Evolutionary conservation across 108 stramenopile species (phyloP), one percentile per base, ranked within the genome.

Genomic region (Fistulifera pelliculosa): DNA sequence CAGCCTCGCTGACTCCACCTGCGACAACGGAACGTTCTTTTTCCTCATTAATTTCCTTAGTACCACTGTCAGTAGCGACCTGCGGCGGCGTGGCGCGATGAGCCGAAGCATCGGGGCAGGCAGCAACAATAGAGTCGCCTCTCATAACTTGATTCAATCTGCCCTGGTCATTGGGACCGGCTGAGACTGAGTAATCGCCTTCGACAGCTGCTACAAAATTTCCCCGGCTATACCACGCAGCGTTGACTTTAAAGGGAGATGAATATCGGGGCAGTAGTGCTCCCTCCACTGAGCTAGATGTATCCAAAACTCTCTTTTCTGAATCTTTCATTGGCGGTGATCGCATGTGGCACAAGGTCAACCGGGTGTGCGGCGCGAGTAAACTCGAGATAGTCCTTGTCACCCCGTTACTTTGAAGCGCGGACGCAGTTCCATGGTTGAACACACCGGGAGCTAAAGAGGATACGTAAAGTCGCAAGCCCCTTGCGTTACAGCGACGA

Each of bases 401-500:
- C 3, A 8, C 8, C 8, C 31, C 31, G 8, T 35, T 35, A 35
- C 31, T 35, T 35, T 35, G 31, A 6, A 16, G 13, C 10, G 19
- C n/a, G 13, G 31, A 50, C 22, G 16, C 31, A 47, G 48, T 11
- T 48, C 61, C 54, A 62, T 57, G 14, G 50, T 52, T 59, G 6
- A 77, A 28, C 13, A 48, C 60, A 27, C 47, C 56, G 10, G 69
- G 60, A 35, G 52, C 45, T 11, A 88, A 52, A 0, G 80, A 69
- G 10, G 85, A 79, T 8, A 93, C 62, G 53, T 88, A 93, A 26
- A 87, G 84, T 42, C 91, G 65, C 38, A 88, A 53, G 5, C 91
- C 91, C 85, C 85, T 15, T 77, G 70, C 16, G 87, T 88, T 22
- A 88, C 66, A 39, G 83, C 87, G 38, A 92, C 66, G 42, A 92